phyloP scores from a whole-genome alignment of 345 rosid genomes.

The Citrus mangshanensis region DNA sequence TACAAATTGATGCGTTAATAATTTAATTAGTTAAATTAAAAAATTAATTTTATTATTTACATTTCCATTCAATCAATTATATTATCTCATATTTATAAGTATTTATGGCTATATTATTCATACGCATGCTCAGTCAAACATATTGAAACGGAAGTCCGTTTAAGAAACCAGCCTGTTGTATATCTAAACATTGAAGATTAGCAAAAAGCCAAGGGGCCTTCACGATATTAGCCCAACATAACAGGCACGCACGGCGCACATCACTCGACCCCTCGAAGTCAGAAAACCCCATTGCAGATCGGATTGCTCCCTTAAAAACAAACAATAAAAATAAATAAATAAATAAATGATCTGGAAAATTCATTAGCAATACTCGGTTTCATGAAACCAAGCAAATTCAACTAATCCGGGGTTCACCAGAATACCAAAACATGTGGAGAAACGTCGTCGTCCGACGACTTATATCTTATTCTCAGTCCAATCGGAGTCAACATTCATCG shows the following conservation, averaged over 20 bases:
- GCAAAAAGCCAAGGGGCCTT: background rate
- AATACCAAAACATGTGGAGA: background rate
- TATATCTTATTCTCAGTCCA: conserved; percentile 14
- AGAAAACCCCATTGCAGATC: background rate
- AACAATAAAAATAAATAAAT: too few species aligned
- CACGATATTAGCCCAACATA: background rate
- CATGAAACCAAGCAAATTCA: background rate
- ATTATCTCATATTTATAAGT: too few species aligned
- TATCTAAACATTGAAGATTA: too few species aligned
- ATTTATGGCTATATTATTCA: too few species aligned
- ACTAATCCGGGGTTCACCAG: background rate
- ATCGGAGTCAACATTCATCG: conserved; percentile 21
- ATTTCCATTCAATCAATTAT: too few species aligned
- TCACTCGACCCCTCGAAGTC: background rate
- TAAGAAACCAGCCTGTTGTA: background rate
- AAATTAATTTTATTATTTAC: too few species aligned
- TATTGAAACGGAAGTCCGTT: background rate
- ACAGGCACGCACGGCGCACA: background rate
- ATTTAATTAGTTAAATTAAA: too few species aligned
- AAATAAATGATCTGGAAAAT: background rate
- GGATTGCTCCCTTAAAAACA: too few species aligned
- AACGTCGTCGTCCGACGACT: conserved; percentile 21
- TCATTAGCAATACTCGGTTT: background rate
- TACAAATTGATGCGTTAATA: too few species aligned
- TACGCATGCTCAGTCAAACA: too few species aligned